Percentiles rank a stretch among this genome's conserved stretches.
Conservation (phyloP, 148 eudicot species). For the Arctostaphylos glauca region DNA sequence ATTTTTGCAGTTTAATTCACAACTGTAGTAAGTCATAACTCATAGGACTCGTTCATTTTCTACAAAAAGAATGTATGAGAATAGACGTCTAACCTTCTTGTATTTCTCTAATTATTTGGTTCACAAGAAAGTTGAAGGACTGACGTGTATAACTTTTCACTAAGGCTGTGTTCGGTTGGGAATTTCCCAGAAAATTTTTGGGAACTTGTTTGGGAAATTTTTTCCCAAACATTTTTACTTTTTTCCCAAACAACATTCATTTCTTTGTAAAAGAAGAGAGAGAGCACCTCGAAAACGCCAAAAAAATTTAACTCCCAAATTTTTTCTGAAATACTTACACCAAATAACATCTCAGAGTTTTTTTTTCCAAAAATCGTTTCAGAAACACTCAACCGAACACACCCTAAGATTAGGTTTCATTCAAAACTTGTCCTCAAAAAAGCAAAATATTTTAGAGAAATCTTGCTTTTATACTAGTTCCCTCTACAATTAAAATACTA, state of each 20-base stretch:
- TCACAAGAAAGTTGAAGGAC: neutral
- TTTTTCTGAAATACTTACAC: too few species aligned
- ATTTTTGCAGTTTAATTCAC: neutral
- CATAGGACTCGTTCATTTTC: neutral
- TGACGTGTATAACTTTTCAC: neutral
- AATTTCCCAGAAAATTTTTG: too few species aligned
- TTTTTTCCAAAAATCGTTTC: too few species aligned
- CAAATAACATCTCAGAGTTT: too few species aligned
- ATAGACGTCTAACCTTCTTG: neutral
- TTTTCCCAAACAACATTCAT: too few species aligned
- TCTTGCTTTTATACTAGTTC: neutral
- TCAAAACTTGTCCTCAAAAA: neutral
- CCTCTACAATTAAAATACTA: neutral
- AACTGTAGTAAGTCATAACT: neutral
- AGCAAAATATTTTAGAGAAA: neutral
- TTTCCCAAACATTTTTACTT: too few species aligned
- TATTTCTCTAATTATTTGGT: neutral
- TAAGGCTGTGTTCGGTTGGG: too few species aligned
- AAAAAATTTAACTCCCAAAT: too few species aligned
- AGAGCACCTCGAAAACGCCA: too few species aligned
- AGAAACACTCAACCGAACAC: too few species aligned
- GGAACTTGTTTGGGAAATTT: too few species aligned
- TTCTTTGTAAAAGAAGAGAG: too few species aligned
- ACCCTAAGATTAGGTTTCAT: neutral
- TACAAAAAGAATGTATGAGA: neutral